These are phyloP conservation scores for Aspergillus sparsus DNA, from an alignment of 495 filamentous ascomycete species.

Conservation along the genomic window DNA sequence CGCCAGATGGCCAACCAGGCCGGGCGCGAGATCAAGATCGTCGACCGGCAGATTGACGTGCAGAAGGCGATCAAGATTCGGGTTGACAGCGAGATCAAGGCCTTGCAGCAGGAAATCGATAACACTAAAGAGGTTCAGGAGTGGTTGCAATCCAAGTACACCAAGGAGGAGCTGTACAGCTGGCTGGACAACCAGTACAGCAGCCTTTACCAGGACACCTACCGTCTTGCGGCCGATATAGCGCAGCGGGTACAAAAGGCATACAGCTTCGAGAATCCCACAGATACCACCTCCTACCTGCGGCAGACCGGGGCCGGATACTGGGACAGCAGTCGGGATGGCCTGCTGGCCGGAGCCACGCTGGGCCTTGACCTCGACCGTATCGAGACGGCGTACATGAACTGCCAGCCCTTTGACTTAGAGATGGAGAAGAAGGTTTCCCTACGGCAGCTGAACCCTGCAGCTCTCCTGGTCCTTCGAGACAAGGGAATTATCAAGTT, in stretches of 20 bases:
- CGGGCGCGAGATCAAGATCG: slow-evolving; percentile 32
- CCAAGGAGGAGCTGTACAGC: slow-evolving; percentile 32
- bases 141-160: slow-evolving; percentile 36
- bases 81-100: slow-evolving; percentile 32
- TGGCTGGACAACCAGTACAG: slow-evolving; percentile 25
- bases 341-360: slow-evolving; percentile 32
- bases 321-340: slow-evolving; percentile 30
- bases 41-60: slow-evolving; percentile 34
- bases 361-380: slow-evolving; percentile 26
- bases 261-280: slow-evolving; percentile 31
- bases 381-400: slow-evolving; percentile 30
- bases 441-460: slow-evolving; percentile 30
- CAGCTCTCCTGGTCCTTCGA: slow-evolving; percentile 29
- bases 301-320: slow-evolving; percentile 9
- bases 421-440: slow-evolving; percentile 40
- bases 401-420: slow-evolving; percentile 28
- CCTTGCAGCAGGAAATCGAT: slow-evolving; percentile 20
- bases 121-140: slow-evolving; percentile 15
- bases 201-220: slow-evolving; percentile 23
- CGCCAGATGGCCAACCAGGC: slow-evolving; percentile 26
- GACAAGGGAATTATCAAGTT: slow-evolving; percentile 12
- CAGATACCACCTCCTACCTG: not conserved
- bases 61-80: slow-evolving; percentile 20
- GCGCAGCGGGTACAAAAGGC: slow-evolving; percentile 23
- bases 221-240: slow-evolving; percentile 20